phyloP scores from a whole-genome alignment of 2,329 filamentous ascomycete species.

The Remersonia thermophila region DNA sequence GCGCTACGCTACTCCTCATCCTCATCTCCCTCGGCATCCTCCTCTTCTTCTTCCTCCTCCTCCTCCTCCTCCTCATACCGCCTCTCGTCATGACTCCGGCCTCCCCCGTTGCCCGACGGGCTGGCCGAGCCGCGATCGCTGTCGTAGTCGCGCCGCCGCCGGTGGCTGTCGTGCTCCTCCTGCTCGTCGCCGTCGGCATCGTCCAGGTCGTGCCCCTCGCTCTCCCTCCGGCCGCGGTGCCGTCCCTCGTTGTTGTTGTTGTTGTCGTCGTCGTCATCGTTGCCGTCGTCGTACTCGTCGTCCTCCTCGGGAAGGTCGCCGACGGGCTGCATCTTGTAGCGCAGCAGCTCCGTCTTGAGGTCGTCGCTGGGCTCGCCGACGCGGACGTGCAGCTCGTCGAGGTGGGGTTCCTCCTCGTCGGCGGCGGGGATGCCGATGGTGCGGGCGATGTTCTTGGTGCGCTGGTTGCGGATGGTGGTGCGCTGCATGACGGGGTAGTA shows the following conservation, averaged over 20 bases:
- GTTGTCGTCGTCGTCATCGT: slow-evolving; percentile 12
- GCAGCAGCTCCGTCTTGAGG: slow-evolving; percentile 37
- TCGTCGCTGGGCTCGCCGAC: slow-evolving; percentile 44
- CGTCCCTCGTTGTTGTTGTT: slow-evolving; percentile 11
- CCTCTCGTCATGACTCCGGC: slow-evolving; percentile 1
- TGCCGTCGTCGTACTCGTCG: slow-evolving; percentile 18
- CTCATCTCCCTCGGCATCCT: slow-evolving; percentile 36
- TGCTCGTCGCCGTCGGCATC: slow-evolving; percentile 5
- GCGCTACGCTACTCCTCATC: slow-evolving; percentile 22
- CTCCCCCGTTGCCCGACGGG: slow-evolving; percentile 4
- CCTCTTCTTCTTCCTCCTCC: slow-evolving; percentile 16
- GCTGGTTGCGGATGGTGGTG: slow-evolving; percentile 48
- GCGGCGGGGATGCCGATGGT: slow-evolving; percentile 29
- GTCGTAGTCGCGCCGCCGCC: too few species aligned
- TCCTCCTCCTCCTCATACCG: slow-evolving; percentile 12
- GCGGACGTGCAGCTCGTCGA: slow-evolving; percentile 44
- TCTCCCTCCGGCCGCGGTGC: slow-evolving; percentile 8
- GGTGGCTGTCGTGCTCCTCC: not conserved
- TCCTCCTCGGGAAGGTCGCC: slow-evolving; percentile 31
- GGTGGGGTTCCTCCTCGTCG: slow-evolving; percentile 37
- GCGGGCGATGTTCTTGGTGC: slow-evolving; percentile 50
- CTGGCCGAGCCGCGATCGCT: slow-evolving; percentile 3
- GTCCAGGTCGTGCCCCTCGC: not conserved
- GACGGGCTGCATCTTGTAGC: slow-evolving; percentile 41
- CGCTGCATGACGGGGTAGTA: slow-evolving; percentile 59